These are phyloP conservation scores for Amylostereum areolatum DNA, from an alignment of 1,284 basidiomycete genomes.

Conservation along the genomic window DNA sequence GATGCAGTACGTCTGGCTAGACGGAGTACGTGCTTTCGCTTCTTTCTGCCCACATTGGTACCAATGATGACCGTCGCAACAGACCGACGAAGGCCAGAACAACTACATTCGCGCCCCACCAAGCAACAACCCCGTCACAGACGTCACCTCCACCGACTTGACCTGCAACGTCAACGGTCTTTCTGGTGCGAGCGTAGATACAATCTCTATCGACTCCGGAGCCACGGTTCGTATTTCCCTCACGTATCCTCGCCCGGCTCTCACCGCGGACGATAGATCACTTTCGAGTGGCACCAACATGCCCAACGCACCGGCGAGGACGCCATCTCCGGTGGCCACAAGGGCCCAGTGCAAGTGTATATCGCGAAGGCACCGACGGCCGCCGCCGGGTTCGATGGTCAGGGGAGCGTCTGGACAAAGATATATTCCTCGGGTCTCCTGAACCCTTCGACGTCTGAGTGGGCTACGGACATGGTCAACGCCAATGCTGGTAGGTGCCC, in stretches of 20 bases:
- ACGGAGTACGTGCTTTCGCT: constrained; percentile 25
- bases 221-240: constrained; percentile 23
- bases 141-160: constrained; percentile 42
- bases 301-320: constrained; percentile 48
- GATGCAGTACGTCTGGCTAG: constrained; percentile 45
- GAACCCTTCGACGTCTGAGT: constrained; percentile 27
- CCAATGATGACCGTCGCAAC: not conserved
- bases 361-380: constrained; percentile 43
- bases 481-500: constrained; percentile 28
- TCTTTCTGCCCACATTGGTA: not conserved
- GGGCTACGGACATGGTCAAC: constrained; percentile 46
- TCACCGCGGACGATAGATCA: constrained; percentile 16
- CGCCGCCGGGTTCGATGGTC: constrained; percentile 38
- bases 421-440: constrained; percentile 44
- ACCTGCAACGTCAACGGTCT: constrained; percentile 46
- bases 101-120: constrained; percentile 40
- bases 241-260: not conserved
- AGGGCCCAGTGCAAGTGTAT: constrained; percentile 44
- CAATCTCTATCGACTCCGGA: constrained; percentile 36
- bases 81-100: constrained; percentile 40
- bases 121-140: constrained; percentile 47
- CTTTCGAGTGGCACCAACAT: constrained; percentile 43
- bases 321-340: constrained; percentile 45
- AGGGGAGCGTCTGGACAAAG: constrained; percentile 48
- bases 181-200: constrained; percentile 32